A percentile compares a stretch with the other conserved stretches of the same genome.
phyloP scores from a whole-genome alignment of 805 yeast genomes.

The Monosporozyma siamensis region DNA sequence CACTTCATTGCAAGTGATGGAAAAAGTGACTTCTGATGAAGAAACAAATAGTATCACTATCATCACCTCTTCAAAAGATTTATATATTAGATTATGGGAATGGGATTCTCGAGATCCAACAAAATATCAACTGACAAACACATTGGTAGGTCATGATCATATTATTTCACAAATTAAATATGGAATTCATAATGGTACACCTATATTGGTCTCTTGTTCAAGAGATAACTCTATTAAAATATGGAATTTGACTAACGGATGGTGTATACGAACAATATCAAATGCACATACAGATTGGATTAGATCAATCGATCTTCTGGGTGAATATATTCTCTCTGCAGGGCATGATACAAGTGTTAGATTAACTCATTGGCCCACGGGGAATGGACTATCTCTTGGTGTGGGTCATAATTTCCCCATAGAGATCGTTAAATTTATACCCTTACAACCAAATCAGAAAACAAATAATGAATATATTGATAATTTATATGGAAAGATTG shows the following conservation, averaged over 20 bases:
- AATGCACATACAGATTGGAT: conserved; percentile 86
- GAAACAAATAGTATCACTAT: background rate
- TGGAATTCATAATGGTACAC: too few relatives aligned
- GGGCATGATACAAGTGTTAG: conserved; percentile 73
- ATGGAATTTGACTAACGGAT: conserved; percentile 65
- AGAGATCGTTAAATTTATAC: conserved; percentile 63
- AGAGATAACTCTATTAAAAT: conserved; percentile 51
- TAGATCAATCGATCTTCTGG: conserved; percentile 48
- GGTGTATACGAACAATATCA: conserved; percentile 52
- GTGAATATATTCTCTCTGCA: conserved; percentile 57
- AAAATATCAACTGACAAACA: conserved; percentile 43
- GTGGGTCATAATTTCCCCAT: conserved; percentile 79
- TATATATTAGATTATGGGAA: conserved; percentile 46
- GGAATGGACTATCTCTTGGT: conserved; percentile 57
- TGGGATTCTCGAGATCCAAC: conserved; percentile 4
- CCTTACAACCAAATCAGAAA: too few relatives aligned
- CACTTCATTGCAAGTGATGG: conserved; percentile 25
- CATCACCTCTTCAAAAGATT: conserved; percentile 44
- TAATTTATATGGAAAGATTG: conserved; percentile 31
- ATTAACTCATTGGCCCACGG: conserved; percentile 54
- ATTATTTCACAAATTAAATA: conserved; percentile 59
- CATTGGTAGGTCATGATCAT: conserved; percentile 81
- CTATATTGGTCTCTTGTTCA: conserved; percentile 47
- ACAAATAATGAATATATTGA: too few relatives aligned
- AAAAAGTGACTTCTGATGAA: too few relatives aligned